Evolutionary conservation across 257 asterid genomes (phyloP).

Genomic region (Fraxinus americana): DNA sequence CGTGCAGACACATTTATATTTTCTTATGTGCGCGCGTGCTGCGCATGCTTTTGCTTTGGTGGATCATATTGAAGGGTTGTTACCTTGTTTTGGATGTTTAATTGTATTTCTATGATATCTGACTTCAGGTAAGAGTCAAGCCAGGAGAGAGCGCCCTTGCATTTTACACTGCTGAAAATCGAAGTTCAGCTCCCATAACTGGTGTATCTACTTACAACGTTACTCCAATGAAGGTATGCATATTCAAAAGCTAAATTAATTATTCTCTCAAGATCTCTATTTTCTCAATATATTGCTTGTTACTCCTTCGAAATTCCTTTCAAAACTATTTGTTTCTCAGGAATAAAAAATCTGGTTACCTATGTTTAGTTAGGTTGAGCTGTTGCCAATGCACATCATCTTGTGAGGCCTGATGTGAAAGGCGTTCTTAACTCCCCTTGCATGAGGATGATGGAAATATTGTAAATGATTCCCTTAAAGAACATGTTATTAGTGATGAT

Average conservation of each 20-base stretch:
- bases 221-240: constrained; percentile 88
- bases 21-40: neutral
- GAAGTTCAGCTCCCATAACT: constrained; percentile 72
- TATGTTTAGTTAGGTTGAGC: neutral
- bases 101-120: constrained; percentile 7
- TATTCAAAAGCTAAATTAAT: constrained; percentile 2
- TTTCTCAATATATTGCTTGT: constrained; percentile 3
- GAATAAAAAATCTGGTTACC: neutral
- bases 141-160: constrained; percentile 99
- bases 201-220: constrained; percentile 94
- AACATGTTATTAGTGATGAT: too few species aligned
- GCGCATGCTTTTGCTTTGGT: neutral
- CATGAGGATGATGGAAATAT: too few species aligned
- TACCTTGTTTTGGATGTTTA: neutral
- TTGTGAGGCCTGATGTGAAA: neutral
- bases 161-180: constrained; percentile 92
- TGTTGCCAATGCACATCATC: neutral
- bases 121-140: constrained; percentile 76
- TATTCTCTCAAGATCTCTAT: neutral
- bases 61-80: constrained; percentile 1
- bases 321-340: neutral
- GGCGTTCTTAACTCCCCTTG: neutral
- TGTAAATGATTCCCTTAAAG: too few species aligned
- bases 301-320: neutral
- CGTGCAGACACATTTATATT: constrained; percentile 4